phyloP scores from a whole-genome alignment of 768 basidiomycete genomes.

The Amyloporia xantha region DNA sequence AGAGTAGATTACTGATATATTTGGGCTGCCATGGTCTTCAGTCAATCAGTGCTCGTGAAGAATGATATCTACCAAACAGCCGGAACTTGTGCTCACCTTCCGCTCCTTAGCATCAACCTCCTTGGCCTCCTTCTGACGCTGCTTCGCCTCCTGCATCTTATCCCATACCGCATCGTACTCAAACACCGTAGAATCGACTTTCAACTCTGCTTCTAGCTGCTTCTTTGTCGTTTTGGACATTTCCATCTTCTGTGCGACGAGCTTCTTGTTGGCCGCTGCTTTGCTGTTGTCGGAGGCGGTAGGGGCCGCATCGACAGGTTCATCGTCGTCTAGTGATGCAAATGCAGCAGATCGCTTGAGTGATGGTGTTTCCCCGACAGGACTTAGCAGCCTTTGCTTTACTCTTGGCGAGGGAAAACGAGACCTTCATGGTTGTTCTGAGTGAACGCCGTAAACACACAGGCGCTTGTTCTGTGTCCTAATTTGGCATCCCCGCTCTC shows the following conservation, averaged over 20 bases:
- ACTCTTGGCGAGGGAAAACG: constrained; percentile 62
- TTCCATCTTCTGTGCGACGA: constrained; percentile 50
- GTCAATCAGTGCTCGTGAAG: constrained; percentile 12
- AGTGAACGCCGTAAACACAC: neutral
- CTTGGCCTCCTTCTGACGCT: constrained; percentile 64
- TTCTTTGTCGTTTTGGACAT: constrained; percentile 62
- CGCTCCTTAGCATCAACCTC: constrained; percentile 70
- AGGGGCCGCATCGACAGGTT: constrained; percentile 41
- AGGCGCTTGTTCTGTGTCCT: too few species aligned
- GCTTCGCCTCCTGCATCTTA: constrained; percentile 85
- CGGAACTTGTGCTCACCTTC: constrained; percentile 46
- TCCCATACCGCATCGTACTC: constrained; percentile 98
- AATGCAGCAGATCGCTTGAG: constrained; percentile 60
- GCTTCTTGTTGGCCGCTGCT: constrained; percentile 44
- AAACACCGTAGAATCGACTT: constrained; percentile 77
- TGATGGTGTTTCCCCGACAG: constrained; percentile 43
- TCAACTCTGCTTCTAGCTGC: constrained; percentile 72
- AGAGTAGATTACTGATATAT: constrained; percentile 78
- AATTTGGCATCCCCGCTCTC: neutral
- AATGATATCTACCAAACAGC: neutral
- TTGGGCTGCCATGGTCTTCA: constrained; percentile 58
- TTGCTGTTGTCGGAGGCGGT: constrained; percentile 34
- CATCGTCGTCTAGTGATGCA: constrained; percentile 58
- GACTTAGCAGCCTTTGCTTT: constrained; percentile 40
- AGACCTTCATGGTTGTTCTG: constrained; percentile 66